Conservation (phyloP, 306 rosid species). For the Neltuma alba region DNA sequence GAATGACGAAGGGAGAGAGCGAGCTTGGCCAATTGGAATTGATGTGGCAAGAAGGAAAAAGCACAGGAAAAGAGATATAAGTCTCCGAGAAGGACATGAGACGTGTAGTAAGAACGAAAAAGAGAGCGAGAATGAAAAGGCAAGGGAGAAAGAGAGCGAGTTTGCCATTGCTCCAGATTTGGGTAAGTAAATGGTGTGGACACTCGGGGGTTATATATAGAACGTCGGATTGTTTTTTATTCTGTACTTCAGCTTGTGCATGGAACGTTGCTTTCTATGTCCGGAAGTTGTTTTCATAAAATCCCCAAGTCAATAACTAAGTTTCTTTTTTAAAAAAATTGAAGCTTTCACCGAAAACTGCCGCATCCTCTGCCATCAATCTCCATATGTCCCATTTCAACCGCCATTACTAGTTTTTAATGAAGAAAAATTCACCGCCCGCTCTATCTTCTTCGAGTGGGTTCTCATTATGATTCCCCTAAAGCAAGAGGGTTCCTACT, state of each 20-base stretch:
- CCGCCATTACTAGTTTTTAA: conserved; percentile 3
- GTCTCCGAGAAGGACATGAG: neutral
- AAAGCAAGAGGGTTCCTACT: neutral
- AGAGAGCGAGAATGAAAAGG: no score
- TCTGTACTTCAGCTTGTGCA: neutral
- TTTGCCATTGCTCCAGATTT: neutral
- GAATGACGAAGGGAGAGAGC: conserved; percentile 29
- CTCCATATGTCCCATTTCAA: neutral
- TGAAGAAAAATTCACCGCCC: conserved; percentile 14
- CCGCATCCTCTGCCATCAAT: neutral
- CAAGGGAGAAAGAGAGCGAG: neutral
- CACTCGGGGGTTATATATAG: conserved; percentile 28
- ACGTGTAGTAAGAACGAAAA: conserved; percentile 9
- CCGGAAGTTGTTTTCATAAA: neutral
- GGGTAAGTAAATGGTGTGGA: neutral
- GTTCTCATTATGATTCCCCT: neutral
- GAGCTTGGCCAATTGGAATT: conserved; percentile 17
- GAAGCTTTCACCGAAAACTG: neutral
- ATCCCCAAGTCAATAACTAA: conserved; percentile 1
- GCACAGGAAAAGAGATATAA: neutral
- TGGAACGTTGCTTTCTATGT: neutral
- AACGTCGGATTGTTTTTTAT: neutral
- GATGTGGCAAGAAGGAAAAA: neutral
- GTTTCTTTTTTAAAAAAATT: neutral
- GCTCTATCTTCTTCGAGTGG: neutral